Evolutionary conservation across 2,329 filamentous ascomycete species (phyloP).

Genomic region (Amauroascus niger): DNA sequence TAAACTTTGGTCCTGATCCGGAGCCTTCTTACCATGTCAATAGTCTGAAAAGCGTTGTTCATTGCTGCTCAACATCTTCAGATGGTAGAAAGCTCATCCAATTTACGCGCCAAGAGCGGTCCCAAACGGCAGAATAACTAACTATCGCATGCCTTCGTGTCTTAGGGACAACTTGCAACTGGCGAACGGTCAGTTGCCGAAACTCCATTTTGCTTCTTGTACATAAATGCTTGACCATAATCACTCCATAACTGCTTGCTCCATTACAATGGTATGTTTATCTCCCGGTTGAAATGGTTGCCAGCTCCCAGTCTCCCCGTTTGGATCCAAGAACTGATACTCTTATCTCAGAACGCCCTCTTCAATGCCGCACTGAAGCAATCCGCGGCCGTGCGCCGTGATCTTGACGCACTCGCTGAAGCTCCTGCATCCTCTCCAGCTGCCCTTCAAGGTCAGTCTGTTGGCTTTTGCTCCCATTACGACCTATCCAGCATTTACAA

Average conservation of each 20-base stretch:
- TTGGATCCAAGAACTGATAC: neutral
- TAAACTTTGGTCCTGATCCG: too few species aligned
- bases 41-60: too few species aligned
- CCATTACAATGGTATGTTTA: neutral
- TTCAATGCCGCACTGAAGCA: constrained; percentile 83
- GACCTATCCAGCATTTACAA: too few species aligned
- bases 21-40: too few species aligned
- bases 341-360: constrained; percentile 55
- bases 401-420: constrained; percentile 61
- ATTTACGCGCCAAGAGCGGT: neutral
- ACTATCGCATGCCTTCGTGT: neutral
- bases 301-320: neutral
- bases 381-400: constrained; percentile 66
- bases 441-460: constrained; percentile 48
- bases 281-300: neutral
- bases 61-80: too few species aligned
- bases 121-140: neutral
- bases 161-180: constrained; percentile 3
- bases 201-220: neutral
- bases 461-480: neutral
- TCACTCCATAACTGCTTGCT: neutral
- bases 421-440: constrained; percentile 49
- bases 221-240: too few species aligned
- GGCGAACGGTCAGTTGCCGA: neutral
- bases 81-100: too few species aligned